phyloP scores from a whole-genome alignment of 2,329 filamentous ascomycete genomes.

The Monilinia fructigena region DNA sequence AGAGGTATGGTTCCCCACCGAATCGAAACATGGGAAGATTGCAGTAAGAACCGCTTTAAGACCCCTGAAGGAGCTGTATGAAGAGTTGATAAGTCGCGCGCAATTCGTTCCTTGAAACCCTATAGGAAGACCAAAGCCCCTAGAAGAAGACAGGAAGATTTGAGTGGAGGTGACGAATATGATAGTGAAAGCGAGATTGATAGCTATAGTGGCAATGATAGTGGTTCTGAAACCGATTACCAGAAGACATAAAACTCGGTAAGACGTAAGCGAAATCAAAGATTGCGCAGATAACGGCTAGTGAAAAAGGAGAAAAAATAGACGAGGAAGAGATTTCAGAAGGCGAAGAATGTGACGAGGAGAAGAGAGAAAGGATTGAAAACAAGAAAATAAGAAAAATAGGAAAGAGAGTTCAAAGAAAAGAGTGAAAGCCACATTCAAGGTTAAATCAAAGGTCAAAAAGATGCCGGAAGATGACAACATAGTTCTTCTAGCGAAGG shows the following conservation, averaged over 20 bases:
- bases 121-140: background rate
- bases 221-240: background rate
- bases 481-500: slow-evolving; percentile 2
- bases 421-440: background rate
- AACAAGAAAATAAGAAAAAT: background rate
- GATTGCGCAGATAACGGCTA: background rate
- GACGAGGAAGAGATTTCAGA: background rate
- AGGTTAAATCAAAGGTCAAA: slow-evolving; percentile 3
- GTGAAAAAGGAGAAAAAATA: background rate
- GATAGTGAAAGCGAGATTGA: background rate
- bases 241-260: background rate
- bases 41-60: background rate
- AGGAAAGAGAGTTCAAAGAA: background rate
- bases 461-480: slow-evolving; percentile 11
- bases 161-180: background rate
- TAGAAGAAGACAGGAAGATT: background rate
- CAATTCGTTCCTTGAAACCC: background rate
- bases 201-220: background rate
- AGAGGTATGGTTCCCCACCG: background rate
- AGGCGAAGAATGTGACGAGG: background rate
- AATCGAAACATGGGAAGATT: background rate
- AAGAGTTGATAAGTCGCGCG: background rate
- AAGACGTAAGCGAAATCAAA: background rate
- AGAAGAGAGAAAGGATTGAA: background rate
- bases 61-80: background rate